phyloP scores from a whole-genome alignment of 1,284 basidiomycete species.

The Xanthoconium separans region DNA sequence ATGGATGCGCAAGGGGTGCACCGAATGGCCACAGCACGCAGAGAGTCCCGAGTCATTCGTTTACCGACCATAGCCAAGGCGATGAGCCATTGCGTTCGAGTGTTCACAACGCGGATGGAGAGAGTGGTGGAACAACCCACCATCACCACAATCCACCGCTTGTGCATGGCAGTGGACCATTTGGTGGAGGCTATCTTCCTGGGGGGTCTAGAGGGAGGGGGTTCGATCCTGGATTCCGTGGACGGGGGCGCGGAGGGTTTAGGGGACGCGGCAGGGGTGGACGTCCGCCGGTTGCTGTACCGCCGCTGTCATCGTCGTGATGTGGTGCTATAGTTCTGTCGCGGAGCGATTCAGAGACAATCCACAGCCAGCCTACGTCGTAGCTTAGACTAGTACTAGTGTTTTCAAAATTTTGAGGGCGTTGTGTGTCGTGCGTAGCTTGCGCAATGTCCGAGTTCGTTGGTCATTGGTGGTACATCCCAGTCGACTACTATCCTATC shows the following conservation, averaged over 20 bases:
- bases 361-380: no score
- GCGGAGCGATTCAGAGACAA: no score
- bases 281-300: neutral
- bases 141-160: neutral
- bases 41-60: neutral
- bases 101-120: conserved; percentile 4
- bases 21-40: conserved; percentile 8
- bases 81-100: neutral
- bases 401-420: no score
- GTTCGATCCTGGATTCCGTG: conserved; percentile 32
- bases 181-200: conserved; percentile 6
- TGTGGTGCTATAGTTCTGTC: neutral
- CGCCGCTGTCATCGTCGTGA: conserved; percentile 7
- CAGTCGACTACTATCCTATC: no score
- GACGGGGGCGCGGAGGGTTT: conserved; percentile 42
- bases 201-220: conserved; percentile 34
- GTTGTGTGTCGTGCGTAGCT: no score
- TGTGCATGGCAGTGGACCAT: conserved; percentile 8
- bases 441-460: neutral
- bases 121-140: neutral
- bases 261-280: conserved; percentile 46
- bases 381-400: no score
- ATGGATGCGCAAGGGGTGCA: conserved; percentile 6
- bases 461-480: no score
- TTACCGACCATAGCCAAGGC: conserved; percentile 1